Evolutionary conservation across 768 basidiomycete genomes (phyloP).

Genomic region (Ramaria rubella): DNA sequence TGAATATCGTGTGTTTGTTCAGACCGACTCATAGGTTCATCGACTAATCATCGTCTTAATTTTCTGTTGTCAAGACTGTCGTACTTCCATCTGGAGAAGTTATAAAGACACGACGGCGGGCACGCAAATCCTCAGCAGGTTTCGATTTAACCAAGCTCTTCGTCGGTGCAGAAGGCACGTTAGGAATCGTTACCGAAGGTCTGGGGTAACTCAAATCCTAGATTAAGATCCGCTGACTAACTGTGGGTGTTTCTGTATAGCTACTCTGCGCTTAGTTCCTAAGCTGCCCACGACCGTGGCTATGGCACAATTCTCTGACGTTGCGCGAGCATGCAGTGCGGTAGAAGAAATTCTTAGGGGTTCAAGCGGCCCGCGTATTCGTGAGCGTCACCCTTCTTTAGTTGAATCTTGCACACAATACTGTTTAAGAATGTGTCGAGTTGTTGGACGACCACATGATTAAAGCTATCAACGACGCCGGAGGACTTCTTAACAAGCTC

Average conservation of each 20-base stretch:
- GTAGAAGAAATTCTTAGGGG: slow-evolving; percentile 75
- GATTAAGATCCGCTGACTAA: neutral
- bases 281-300: slow-evolving; percentile 78
- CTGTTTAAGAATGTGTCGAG: slow-evolving; percentile 70
- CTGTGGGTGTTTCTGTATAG: slow-evolving; percentile 30
- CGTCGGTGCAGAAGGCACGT: slow-evolving; percentile 84
- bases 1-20: slow-evolving; percentile 54
- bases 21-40: neutral
- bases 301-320: slow-evolving; percentile 79
- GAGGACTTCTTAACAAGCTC: slow-evolving; percentile 51
- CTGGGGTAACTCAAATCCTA: neutral
- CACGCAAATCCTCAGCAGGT: slow-evolving; percentile 81
- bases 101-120: slow-evolving; percentile 75
- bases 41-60: neutral
- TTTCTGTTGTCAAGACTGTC: slow-evolving; percentile 47
- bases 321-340: slow-evolving; percentile 69
- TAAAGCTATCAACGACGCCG: slow-evolving; percentile 64
- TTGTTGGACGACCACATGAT: slow-evolving; percentile 80
- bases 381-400: slow-evolving; percentile 35
- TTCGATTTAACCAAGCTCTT: slow-evolving; percentile 85
- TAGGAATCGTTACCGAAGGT: slow-evolving; percentile 89
- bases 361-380: slow-evolving; percentile 64
- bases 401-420: neutral
- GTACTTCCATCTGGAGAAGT: slow-evolving; percentile 82
- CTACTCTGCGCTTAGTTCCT: slow-evolving; percentile 77